These are phyloP conservation scores for Pouteria glomerata DNA, from an alignment of 148 eudicot genomes.

Conservation along the genomic window DNA sequence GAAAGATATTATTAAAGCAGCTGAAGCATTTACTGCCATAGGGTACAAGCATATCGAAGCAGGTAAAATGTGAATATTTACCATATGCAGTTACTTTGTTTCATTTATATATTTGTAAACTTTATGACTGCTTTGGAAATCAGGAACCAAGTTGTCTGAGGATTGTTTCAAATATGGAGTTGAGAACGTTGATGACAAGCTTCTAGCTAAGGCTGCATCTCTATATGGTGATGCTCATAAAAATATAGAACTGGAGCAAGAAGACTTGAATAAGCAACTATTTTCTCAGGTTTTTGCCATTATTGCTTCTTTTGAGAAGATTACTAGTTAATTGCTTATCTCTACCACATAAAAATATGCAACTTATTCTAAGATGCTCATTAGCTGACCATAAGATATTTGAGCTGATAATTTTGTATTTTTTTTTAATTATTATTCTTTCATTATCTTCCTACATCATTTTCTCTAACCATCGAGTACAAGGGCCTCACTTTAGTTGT, in stretches of 20 bases:
- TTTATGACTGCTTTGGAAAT: conserved; percentile 9
- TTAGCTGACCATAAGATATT: neutral
- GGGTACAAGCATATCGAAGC: conserved; percentile 84
- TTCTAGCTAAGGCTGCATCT: conserved; percentile 85
- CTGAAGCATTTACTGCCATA: conserved; percentile 75
- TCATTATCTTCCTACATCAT: neutral
- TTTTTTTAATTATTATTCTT: neutral
- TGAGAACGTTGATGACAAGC: conserved; percentile 76
- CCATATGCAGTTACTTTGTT: neutral
- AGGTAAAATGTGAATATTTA: conserved; percentile 32
- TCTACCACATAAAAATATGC: neutral
- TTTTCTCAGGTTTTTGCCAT: conserved; percentile 57
- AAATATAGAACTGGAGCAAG: conserved; percentile 88
- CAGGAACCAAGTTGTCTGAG: conserved; percentile 92
- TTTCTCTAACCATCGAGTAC: neutral
- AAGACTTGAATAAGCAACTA: conserved; percentile 63
- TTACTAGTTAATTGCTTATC: neutral
- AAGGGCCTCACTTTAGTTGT: neutral
- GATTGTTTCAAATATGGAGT: conserved; percentile 93
- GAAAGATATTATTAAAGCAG: conserved; percentile 84
- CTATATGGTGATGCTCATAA: conserved; percentile 94
- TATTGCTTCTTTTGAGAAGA: neutral
- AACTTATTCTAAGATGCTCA: neutral
- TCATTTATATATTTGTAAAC: neutral
- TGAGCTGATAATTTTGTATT: neutral